phyloP scores from a whole-genome alignment of 352 stramenopile genomes.

The Peronospora tabacina region DNA sequence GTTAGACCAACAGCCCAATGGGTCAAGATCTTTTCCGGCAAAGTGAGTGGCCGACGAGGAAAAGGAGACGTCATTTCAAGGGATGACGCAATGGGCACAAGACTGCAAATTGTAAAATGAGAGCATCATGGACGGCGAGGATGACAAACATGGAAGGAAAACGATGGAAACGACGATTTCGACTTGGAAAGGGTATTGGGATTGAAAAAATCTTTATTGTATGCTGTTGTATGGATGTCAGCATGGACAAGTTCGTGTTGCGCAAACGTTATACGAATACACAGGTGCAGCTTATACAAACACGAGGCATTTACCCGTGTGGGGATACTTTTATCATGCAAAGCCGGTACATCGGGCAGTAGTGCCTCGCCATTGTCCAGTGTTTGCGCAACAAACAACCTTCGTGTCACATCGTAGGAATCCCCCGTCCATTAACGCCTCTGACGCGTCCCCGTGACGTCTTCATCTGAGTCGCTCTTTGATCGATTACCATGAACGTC shows the following conservation, averaged over 20 bases:
- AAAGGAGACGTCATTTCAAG: conserved; percentile 15
- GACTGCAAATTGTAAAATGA: conserved; percentile 20
- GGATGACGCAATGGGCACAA: neutral
- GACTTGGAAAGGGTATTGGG: neutral
- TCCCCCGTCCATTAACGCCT: conserved; percentile 2
- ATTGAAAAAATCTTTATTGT: too few species aligned
- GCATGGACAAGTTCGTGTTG: neutral
- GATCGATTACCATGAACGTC: neutral
- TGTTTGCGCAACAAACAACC: too few species aligned
- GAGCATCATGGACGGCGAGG: too few species aligned
- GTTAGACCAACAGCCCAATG: conserved; percentile 30
- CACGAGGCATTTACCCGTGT: too few species aligned
- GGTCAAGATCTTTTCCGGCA: conserved; percentile 81
- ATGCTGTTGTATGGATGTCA: too few species aligned
- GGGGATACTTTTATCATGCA: too few species aligned
- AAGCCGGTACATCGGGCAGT: too few species aligned
- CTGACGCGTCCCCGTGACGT: conserved; percentile 8
- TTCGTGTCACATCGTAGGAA: conserved; percentile 22
- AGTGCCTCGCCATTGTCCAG: too few species aligned
- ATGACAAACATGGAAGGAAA: too few species aligned
- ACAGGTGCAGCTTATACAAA: too few species aligned
- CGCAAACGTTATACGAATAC: conserved; percentile 21
- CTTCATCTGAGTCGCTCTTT: neutral
- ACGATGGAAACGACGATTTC: too few species aligned
- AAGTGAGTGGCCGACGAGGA: conserved; percentile 60